These are phyloP conservation scores for Globisporangium paddicum DNA, from an alignment of 352 stramenopile species.

Conservation along the genomic window DNA sequence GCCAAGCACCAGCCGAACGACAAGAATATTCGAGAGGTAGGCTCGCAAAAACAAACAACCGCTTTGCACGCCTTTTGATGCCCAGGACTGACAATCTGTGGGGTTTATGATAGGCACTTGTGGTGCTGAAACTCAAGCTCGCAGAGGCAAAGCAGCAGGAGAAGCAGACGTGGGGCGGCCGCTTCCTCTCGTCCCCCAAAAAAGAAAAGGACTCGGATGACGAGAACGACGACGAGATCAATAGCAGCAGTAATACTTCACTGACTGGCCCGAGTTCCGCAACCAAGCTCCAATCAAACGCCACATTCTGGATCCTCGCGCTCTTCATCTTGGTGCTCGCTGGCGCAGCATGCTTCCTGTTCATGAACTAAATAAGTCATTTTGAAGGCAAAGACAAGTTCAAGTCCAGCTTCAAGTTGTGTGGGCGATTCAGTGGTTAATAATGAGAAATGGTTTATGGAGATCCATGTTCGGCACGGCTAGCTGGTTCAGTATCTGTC, in stretches of 20 bases:
- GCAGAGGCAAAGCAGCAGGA: conserved; percentile 52
- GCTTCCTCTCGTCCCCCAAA: conserved; percentile 21
- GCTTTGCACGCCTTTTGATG: no score
- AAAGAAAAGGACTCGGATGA: conserved; percentile 13
- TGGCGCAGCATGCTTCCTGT: conserved; percentile 27
- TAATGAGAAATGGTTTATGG: background rate
- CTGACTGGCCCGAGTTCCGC: background rate
- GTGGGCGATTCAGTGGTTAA: background rate
- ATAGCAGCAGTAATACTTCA: background rate
- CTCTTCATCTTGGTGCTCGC: conserved; percentile 32
- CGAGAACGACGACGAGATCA: conserved; percentile 12
- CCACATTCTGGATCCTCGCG: conserved; percentile 31
- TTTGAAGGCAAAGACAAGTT: background rate
- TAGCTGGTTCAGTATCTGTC: background rate
- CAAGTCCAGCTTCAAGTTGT: background rate
- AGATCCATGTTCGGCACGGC: no score
- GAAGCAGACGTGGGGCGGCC: conserved; percentile 67
- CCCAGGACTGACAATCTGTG: background rate
- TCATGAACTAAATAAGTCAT: conserved; percentile 5
- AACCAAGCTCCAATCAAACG: conserved; percentile 13
- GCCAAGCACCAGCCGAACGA: conserved; percentile 59
- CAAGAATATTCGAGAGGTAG: conserved; percentile 61
- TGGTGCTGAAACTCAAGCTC: conserved; percentile 42
- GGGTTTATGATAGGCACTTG: conserved; percentile 23
- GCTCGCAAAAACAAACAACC: no score